Evolutionary conservation across 2,329 filamentous ascomycete species (phyloP).

Genomic region (Scedosporium dehoogii): DNA sequence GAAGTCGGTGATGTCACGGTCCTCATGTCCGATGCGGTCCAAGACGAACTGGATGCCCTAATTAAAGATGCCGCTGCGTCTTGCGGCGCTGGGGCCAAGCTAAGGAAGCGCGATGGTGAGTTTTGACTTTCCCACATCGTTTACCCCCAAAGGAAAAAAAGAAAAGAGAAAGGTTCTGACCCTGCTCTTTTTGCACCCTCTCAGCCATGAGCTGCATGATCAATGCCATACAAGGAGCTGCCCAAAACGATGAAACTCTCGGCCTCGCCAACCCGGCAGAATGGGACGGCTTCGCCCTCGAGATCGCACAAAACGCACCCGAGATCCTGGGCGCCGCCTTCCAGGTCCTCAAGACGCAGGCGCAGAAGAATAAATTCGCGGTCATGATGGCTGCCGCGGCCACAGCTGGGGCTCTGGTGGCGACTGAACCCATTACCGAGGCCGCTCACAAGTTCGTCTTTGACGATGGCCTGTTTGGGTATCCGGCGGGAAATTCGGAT

Average conservation of each 20-base stretch:
- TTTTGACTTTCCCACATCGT: background rate
- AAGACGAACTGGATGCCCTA: background rate
- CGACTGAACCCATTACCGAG: background rate
- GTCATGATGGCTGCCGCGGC: background rate
- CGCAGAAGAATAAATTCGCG: background rate
- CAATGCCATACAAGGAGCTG: background rate
- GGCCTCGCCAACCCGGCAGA: background rate
- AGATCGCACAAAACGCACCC: background rate
- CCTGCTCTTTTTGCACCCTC: background rate
- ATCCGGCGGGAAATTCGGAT: background rate
- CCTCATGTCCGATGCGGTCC: slow-evolving; percentile 1
- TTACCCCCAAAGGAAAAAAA: background rate
- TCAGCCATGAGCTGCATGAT: background rate
- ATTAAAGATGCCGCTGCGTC: slow-evolving; percentile 3
- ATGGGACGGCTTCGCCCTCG: background rate
- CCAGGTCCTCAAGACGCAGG: background rate
- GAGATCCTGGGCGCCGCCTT: background rate
- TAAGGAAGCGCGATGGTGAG: slow-evolving; percentile 4
- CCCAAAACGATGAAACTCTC: background rate
- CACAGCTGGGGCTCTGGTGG: background rate
- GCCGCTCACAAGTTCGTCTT: background rate
- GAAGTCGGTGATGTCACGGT: slow-evolving; percentile 4
- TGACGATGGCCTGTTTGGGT: background rate
- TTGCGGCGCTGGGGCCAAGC: background rate
- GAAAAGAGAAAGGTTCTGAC: background rate